Base-by-base conservation (phyloP, 2,329 filamentous ascomycete species). In the Xylaria sp. region DNA sequence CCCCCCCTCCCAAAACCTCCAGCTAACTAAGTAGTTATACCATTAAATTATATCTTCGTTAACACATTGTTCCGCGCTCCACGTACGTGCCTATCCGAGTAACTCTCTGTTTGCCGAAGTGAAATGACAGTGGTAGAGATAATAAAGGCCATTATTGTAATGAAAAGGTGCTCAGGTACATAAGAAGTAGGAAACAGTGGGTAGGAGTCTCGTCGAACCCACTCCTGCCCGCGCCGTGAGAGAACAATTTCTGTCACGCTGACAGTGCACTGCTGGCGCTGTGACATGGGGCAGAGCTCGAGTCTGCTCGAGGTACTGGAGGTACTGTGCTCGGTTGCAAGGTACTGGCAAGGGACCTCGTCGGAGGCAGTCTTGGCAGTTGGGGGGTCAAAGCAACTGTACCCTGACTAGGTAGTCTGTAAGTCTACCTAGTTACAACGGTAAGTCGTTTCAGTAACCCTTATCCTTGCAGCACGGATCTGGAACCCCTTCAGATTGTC, bases 401-500 rank as follows among this genome's bases (percentile, higher is more conserved):
- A 28, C 68, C 74, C 72, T 75, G 69, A 69, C 70, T 63, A n/a
- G n/a, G n/a, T n/a, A 20, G 46, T 73, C 76, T 70, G 18, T 15
- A 46, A 55, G 28, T 55, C 7, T 20, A 36, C 52, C 15, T 52
- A 65, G 71, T 64, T 71, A 72, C 73, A 58, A 68, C 52, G 62
- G 74, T 73, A 74, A 75, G 73, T 73, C 72, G 78, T 79, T 79
- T 77, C 77, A 77, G 62, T 62, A 28, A 72, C 68, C 76, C 77
- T 70, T 77, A 76, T 75, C 73, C 73, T 71, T 75, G 77, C 78
- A 77, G 72, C 73, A 74, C 74, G 71, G 71, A 72, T 69, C 67
- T 73, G 59, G 67, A 61, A 63, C 73, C 71, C 71, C 63, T 65
- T 70, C 62, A 36, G 61, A 36, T 57, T 66, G 59, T 59, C 70